phyloP scores from a whole-genome alignment of 1,284 basidiomycete genomes.

The Polyporus tsugae region DNA sequence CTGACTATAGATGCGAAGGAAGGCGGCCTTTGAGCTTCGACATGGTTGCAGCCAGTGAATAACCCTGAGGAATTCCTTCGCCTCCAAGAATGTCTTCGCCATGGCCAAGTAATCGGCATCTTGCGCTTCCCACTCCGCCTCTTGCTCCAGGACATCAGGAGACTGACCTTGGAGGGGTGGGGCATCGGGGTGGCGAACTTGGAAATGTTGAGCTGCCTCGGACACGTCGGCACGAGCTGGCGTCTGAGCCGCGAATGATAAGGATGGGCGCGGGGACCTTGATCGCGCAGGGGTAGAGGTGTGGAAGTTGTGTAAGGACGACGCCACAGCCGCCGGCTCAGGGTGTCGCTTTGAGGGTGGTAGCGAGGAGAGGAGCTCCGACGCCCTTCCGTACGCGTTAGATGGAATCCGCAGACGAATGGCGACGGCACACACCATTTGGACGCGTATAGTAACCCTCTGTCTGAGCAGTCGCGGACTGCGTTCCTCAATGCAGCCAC shows the following conservation, averaged over 20 bases:
- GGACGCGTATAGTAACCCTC: constrained; percentile 56
- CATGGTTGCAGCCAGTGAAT: constrained; percentile 70
- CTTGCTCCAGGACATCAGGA: constrained; percentile 40
- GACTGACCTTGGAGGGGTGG: constrained; percentile 34
- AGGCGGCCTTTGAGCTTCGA: constrained; percentile 75
- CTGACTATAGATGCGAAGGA: constrained; percentile 83
- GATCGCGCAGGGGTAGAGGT: constrained; percentile 60
- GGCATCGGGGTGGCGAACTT: constrained; percentile 38
- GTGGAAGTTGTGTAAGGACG: constrained; percentile 39
- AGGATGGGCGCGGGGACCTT: constrained; percentile 49
- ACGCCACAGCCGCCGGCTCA: constrained; percentile 33
- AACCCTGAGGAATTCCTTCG: constrained; percentile 84
- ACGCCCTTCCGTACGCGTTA: constrained; percentile 55
- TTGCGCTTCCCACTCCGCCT: constrained; percentile 60
- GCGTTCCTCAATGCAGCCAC: constrained; percentile 59
- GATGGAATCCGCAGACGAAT: constrained; percentile 13
- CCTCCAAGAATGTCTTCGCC: constrained; percentile 81
- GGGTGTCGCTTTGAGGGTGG: constrained; percentile 52
- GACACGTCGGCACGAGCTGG: constrained; percentile 40
- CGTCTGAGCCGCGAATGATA: constrained; percentile 46
- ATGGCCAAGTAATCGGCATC: constrained; percentile 77
- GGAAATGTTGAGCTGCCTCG: constrained; percentile 22
- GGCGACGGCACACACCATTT: constrained; percentile 67
- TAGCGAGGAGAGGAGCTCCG: constrained; percentile 74
- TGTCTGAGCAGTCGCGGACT: constrained; percentile 55